These are phyloP conservation scores for Collybia sordida DNA, from an alignment of 768 basidiomycete species.

Conservation along the genomic window DNA sequence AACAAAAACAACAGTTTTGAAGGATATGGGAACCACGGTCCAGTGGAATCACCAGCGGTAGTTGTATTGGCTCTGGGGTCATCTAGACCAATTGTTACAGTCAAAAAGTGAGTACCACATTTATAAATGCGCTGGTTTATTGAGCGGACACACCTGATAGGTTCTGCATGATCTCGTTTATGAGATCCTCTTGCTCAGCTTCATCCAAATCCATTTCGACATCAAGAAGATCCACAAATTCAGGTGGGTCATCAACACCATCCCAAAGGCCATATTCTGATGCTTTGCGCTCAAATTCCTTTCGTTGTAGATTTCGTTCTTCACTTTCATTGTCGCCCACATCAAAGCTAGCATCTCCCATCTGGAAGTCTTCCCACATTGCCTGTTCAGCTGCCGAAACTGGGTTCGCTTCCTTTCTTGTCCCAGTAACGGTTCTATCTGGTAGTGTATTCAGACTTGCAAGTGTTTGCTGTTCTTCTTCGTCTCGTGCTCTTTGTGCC, in stretches of 20 bases:
- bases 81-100: neutral
- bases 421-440: neutral
- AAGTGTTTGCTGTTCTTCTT: neutral
- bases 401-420: neutral
- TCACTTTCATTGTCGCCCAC: neutral
- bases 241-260: conserved; percentile 7
- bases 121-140: conserved; percentile 6
- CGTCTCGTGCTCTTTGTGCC: neutral
- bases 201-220: conserved; percentile 7
- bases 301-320: neutral
- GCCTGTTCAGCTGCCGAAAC: neutral
- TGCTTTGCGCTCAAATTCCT: conserved; percentile 5
- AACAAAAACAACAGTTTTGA: conserved; percentile 20
- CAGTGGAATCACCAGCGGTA: neutral
- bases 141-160: conserved; percentile 9
- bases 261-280: conserved; percentile 9
- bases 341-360: neutral
- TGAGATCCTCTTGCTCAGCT: conserved; percentile 10
- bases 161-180: conserved; percentile 8
- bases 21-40: conserved; percentile 8
- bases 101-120: neutral
- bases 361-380: conserved; percentile 6
- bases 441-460: conserved; percentile 1
- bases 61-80: neutral
- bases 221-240: neutral